Base-by-base conservation (phyloP, 2,329 filamentous ascomycete species). In the Tolypocladium cylindrosporum region DNA sequence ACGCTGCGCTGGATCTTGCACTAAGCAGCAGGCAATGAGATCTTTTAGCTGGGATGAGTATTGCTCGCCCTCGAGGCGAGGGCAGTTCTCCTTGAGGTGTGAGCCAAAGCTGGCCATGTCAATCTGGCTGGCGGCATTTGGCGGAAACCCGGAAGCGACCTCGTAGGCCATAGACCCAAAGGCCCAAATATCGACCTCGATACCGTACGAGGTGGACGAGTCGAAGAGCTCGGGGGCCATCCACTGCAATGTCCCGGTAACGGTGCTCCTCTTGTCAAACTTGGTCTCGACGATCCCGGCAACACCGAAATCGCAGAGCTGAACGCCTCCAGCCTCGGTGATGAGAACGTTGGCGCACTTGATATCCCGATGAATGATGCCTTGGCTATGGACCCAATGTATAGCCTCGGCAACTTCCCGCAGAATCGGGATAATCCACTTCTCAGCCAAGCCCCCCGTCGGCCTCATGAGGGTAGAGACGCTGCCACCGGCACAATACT, bases 291-390 rank as follows among this genome's bases (percentile, higher is more conserved):
- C 82, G 51, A 90, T 83, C 50, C 88, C 89, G 37, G 89, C 88
- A 54, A 94, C 89, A 62, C 90, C 90, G 70, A 94, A 94, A 68
- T 94, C 90, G 68, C 89, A 91, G 39, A 94, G 80, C 69, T 94
- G 90, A 8, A 94, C 87, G 34, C 83, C 77, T 31, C 90, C 90
- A 41, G 84, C 80, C 71, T 93, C 89, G 6, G 86, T 89, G 61
- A 94, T 84, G 57, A 93, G 79, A 37, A 94, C 86, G 66, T 94
- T 94, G 62, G 89, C 89, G 70, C 85, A 87, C 69, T 89, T 88
- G 71, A 89, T 83, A 68, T 89, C 86, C 63, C 86, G 79, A 66
- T 89, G 86, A 60, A 89, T 87, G 63, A 89, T 86, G 54, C 84
- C 85, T 62, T 85, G 81, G 43, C 80, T 77, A 62, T 89, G 86